Conservation (phyloP, 306 rosid genomes). For the Rubus idaeus region DNA sequence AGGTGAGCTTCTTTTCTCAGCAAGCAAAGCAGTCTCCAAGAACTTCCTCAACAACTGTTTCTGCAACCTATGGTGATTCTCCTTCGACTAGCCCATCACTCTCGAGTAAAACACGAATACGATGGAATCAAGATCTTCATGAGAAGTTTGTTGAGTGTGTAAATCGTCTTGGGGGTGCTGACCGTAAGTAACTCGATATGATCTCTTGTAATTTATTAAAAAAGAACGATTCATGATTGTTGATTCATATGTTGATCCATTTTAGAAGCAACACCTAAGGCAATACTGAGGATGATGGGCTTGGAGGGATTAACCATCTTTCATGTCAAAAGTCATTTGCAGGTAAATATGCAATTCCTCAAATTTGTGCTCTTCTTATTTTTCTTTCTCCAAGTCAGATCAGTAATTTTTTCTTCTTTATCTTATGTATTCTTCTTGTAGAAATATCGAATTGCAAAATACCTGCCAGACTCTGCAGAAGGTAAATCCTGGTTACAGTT, state of each 20-base stretch:
- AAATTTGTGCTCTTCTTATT: neutral
- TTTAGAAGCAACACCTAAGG: constrained; percentile 93
- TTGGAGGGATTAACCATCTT: constrained; percentile 77
- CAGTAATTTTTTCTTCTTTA: neutral
- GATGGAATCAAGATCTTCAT: constrained; percentile 95
- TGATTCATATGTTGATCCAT: constrained; percentile 18
- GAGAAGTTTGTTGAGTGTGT: constrained; percentile 85
- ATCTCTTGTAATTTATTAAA: neutral
- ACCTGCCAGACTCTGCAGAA: constrained; percentile 67
- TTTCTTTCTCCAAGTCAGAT: neutral
- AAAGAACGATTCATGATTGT: constrained; percentile 13
- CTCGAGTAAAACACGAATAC: constrained; percentile 62
- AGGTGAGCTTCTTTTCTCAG: constrained; percentile 40
- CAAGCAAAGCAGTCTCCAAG: constrained; percentile 53
- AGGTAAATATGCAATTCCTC: constrained; percentile 30
- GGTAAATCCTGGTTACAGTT: constrained; percentile 39
- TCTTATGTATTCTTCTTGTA: constrained; percentile 17
- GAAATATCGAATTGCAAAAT: constrained; percentile 89
- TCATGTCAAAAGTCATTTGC: constrained; percentile 92
- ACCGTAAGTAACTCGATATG: constrained; percentile 44
- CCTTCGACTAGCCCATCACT: constrained; percentile 38
- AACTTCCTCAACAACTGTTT: constrained; percentile 33
- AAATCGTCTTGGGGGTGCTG: constrained; percentile 83
- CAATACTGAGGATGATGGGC: constrained; percentile 72
- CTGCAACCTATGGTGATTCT: constrained; percentile 30